Percentiles rank a stretch among this genome's conserved stretches.
phyloP scores from a whole-genome alignment of 345 rosid genomes.

The Populus tremula region DNA sequence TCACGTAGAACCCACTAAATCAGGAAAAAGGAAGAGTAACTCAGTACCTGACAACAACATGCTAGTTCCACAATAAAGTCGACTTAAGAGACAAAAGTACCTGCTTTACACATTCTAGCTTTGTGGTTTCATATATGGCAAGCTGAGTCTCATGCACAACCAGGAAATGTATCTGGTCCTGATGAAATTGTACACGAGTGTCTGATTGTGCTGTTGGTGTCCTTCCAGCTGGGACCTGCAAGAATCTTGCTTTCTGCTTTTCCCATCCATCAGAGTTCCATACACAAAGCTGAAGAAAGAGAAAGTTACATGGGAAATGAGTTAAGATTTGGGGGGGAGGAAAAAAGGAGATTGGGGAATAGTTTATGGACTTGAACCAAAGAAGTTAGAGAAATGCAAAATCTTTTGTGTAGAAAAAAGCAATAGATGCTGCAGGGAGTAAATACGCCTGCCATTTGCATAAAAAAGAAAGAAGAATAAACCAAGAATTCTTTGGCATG shows the following conservation, averaged over 20 bases:
- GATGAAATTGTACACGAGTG: constrained; percentile 96
- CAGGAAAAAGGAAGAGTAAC: neutral
- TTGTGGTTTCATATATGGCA: constrained; percentile 82
- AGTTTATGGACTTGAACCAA: neutral
- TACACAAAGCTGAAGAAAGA: constrained; percentile 58
- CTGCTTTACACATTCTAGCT: constrained; percentile 87
- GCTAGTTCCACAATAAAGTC: neutral
- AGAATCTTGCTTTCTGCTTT: constrained; percentile 66
- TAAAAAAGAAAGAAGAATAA: neutral
- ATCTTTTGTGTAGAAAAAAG: neutral
- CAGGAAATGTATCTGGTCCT: constrained; percentile 85
- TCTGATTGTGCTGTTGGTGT: constrained; percentile 55
- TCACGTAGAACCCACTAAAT: constrained; percentile 76
- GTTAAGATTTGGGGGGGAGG: neutral
- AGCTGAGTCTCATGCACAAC: constrained; percentile 93
- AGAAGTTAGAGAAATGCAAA: neutral
- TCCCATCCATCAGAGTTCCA: constrained; percentile 94
- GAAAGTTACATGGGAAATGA: constrained; percentile 1
- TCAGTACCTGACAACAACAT: constrained; percentile 1
- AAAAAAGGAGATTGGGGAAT: neutral
- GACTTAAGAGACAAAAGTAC: constrained; percentile 28
- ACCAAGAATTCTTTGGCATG: neutral
- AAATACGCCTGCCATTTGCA: neutral
- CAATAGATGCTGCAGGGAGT: neutral
- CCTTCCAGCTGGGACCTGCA: constrained; percentile 76